Evolutionary conservation across 352 stramenopile genomes (phyloP), one percentile per base, ranked within the genome.

Genomic region (Achlya hypogyna): DNA sequence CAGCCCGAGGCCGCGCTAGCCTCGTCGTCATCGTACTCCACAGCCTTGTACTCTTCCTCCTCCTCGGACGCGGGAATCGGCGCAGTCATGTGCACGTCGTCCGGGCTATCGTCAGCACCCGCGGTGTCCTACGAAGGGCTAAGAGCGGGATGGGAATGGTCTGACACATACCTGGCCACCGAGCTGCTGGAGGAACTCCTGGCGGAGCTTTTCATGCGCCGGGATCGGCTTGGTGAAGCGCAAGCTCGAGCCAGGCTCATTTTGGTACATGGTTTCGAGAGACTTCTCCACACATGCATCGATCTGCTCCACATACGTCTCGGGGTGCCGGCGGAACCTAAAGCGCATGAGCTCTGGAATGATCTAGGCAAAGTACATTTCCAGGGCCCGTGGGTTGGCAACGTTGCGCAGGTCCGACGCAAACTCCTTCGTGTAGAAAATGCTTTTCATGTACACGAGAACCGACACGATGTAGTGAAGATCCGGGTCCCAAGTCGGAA

Each of bases 361-460:
- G 12, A 27, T 56, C 32, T 4, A 42, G 31, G 25, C 0, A 0
- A 51, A 20, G 42, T 81, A 96, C 75, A 98, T 79, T 32, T 89
- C 75, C 31, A 96, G 79, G 1, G 95, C 93, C 4, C 83, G 78
- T 4, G 75, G 66, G 69, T 98, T 97, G 12, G 92, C 91, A 20
- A 88, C 78, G 32, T 73, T 70, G 5, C 69, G 38, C 8, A 63
- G 53, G 32, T 71, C 53, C 38, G 75, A 65, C 20, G 79, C 72
- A 63, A 98, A 98, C 60, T 97, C 89, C 72, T 98, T 98, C 75
- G 96, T 91, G 79, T 98, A 98, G 81, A 98, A 98, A 65, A 98
- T 97, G 65, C 96, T 96, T 76, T 98, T 98, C 49, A 98, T 75
- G 77, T 97, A 98, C 2, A 95, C 98, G 42, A 98, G 78, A 42